Base-by-base conservation (phyloP, 116 monocot species). In the Papilionanthe hybrid region DNA sequence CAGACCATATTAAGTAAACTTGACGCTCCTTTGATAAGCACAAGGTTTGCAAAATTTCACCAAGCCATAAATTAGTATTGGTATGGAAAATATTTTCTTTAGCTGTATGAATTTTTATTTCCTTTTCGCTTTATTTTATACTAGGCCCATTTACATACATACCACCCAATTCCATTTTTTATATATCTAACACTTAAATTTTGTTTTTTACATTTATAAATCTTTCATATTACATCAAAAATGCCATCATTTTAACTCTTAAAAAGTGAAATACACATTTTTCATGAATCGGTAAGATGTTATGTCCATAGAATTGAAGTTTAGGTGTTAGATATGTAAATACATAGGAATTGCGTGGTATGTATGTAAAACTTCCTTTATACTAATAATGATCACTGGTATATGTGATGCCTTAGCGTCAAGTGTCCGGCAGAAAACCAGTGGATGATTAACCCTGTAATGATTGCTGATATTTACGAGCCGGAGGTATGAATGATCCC, bases 401-500 rank as follows among this genome's bases (percentile, higher is more conserved):
- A 73, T 44, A 19, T 73, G 73, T 12, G 8, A 68, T 86, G 60
- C 77, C 45, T 57, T 76, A 98, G 97, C 88, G 97, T 98, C 22
- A 93, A 93, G 85, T 98, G 88, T 84, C 94, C 90, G 60, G 79
- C 79, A 37, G 77, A 94, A 78, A 86, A 92, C 81, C 87, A 89
- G 75, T 94, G 98, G 94, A 89, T 94, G 75, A 58, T 93, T 32
- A 91, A 98, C 72, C 94, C 98, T 80, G 93, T 86, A 44, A 83
- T 94, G 45, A 98, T 98, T 65, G 93, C 93, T 30, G 94, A 98
- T 65, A 86, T 86, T 68, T 98, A 98, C 77, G 89, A 87, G 75
- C 86, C 83, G 77, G 91, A 91, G 94, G 98, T 98, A 86, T 77
- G 71, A 22, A 47, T 42, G 43, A 69, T 69, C 12, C 72, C 20